phyloP scores from a whole-genome alignment of 148 eudicot species.

The Polygonum maritimum region DNA sequence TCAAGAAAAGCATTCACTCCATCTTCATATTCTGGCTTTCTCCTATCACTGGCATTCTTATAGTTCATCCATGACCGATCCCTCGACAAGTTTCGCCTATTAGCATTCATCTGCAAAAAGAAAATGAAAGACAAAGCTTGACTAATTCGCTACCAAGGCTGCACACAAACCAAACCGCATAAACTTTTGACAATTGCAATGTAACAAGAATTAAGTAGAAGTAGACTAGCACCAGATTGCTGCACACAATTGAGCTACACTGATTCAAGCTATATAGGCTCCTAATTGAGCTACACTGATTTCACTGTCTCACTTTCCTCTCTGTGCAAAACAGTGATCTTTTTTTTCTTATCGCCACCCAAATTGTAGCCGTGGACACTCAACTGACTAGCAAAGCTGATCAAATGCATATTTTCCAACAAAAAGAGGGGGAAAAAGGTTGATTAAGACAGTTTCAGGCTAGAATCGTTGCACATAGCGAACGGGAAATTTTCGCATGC shows the following conservation, averaged over 20 bases:
- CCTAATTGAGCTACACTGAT: too few species aligned
- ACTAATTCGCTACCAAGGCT: background rate
- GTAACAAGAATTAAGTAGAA: background rate
- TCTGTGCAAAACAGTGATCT: too few species aligned
- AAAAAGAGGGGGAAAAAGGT: too few species aligned
- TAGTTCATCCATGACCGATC: constrained; percentile 14
- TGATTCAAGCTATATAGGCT: too few species aligned
- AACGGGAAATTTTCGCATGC: too few species aligned
- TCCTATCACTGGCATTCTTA: constrained; percentile 9
- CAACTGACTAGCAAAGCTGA: too few species aligned
- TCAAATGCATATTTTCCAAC: too few species aligned
- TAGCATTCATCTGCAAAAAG: constrained; percentile 7
- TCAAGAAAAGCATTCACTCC: constrained; percentile 6
- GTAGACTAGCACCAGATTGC: background rate
- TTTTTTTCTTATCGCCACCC: too few species aligned
- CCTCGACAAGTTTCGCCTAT: constrained; percentile 7
- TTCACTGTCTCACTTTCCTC: too few species aligned
- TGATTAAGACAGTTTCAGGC: too few species aligned
- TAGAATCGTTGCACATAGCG: background rate
- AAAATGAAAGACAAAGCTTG: background rate
- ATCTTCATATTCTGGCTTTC: constrained; percentile 3
- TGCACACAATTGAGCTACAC: background rate
- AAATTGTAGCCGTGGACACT: too few species aligned
- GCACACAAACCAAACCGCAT: background rate
- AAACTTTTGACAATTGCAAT: background rate